These are phyloP conservation scores for Brassica carinata DNA, from an alignment of 345 rosid genomes.

Conservation along the genomic window DNA sequence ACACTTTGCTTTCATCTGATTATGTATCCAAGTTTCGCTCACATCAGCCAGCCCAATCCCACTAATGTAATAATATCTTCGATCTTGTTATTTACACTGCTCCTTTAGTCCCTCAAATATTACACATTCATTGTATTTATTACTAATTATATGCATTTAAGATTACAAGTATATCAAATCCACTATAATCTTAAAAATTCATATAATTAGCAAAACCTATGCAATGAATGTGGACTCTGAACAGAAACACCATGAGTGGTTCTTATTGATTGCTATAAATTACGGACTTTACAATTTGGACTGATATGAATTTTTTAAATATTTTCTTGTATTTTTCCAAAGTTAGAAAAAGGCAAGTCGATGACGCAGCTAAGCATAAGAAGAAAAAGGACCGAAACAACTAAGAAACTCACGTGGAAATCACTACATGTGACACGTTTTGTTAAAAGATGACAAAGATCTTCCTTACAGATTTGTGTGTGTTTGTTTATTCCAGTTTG, in stretches of 20 bases:
- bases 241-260: neutral
- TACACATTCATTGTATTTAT: neutral
- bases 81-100: neutral
- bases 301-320: neutral
- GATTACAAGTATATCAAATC: neutral
- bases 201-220: neutral
- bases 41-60: neutral
- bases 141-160: neutral
- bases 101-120: neutral
- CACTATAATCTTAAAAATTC: slow-evolving; percentile 6
- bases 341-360: slow-evolving; percentile 18
- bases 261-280: neutral
- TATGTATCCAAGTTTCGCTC: neutral
- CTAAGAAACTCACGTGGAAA: slow-evolving; percentile 25
- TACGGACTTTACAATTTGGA: neutral
- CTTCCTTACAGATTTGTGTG: neutral
- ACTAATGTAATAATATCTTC: neutral
- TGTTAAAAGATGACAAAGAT: slow-evolving; percentile 9
- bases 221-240: slow-evolving; percentile 7
- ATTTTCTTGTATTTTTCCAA: slow-evolving; percentile 13
- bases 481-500: too few species aligned
- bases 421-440: slow-evolving; percentile 15
- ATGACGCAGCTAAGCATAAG: slow-evolving; percentile 23
- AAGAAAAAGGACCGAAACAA: slow-evolving; percentile 11
- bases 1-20: neutral